These are phyloP conservation scores for Cryphonectria japonica DNA, from an alignment of 2,329 filamentous ascomycete genomes.

Conservation along the genomic window DNA sequence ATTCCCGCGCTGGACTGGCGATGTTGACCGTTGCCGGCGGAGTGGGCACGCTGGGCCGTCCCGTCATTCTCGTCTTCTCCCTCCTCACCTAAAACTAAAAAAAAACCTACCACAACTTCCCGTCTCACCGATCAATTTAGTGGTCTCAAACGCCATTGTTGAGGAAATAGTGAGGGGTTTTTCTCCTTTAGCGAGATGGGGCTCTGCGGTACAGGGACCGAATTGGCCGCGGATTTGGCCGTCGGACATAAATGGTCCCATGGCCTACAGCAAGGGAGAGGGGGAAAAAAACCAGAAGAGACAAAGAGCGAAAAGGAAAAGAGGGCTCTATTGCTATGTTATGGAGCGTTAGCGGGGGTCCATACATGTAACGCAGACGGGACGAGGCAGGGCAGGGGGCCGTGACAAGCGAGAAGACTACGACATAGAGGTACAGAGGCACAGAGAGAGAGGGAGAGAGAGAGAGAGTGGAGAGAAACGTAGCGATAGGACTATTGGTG, in stretches of 20 bases:
- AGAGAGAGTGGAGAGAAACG: not conserved
- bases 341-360: not conserved
- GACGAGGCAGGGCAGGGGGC: not conserved
- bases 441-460: not conserved
- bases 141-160: not conserved
- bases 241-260: not conserved
- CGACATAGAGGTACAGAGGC: not conserved
- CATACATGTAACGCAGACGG: constrained; percentile 3
- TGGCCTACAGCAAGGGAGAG: not conserved
- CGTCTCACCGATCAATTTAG: not conserved
- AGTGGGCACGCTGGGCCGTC: not conserved
- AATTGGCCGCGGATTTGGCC: constrained; percentile 10
- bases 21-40: not conserved
- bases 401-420: not conserved
- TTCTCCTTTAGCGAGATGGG: not conserved
- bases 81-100: too few relatives aligned
- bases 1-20: not conserved
- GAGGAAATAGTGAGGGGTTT: not conserved
- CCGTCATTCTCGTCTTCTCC: not conserved
- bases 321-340: not conserved
- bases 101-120: too few relatives aligned
- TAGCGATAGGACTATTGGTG: not conserved
- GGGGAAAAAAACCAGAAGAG: not conserved
- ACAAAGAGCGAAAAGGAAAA: not conserved
- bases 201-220: constrained; percentile 7